These are phyloP conservation scores for Dipteronia dyeriana DNA, from an alignment of 345 rosid genomes.

Conservation along the genomic window DNA sequence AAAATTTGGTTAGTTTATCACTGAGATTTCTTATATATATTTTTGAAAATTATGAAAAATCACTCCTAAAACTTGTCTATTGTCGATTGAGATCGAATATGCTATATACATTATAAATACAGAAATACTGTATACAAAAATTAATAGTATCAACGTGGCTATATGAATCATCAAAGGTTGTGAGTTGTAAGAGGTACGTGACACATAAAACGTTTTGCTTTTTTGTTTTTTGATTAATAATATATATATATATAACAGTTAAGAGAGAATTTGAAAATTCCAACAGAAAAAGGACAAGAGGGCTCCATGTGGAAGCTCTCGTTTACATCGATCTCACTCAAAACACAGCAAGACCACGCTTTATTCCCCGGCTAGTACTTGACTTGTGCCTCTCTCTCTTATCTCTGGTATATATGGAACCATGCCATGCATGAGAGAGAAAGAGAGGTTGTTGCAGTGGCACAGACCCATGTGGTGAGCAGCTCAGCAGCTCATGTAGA, in stretches of 20 bases:
- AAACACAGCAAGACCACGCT: constrained; percentile 35
- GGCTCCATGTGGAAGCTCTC: constrained; percentile 57
- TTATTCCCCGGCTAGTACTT: constrained; percentile 39
- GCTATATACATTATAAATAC: not conserved
- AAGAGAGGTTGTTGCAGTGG: not conserved
- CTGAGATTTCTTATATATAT: not conserved
- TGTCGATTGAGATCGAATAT: too few relatives aligned
- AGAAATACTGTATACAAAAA: not conserved
- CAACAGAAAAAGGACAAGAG: constrained; percentile 75
- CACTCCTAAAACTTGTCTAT: not conserved
- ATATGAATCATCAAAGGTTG: not conserved
- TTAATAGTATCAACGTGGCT: not conserved
- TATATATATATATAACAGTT: not conserved
- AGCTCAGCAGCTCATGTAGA: constrained; percentile 39
- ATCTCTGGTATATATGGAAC: not conserved
- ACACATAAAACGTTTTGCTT: not conserved
- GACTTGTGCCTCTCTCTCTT: not conserved
- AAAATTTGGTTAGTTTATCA: not conserved
- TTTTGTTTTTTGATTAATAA: too few relatives aligned
- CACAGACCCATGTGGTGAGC: constrained; percentile 60
- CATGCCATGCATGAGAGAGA: constrained; percentile 1
- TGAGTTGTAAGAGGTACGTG: not conserved
- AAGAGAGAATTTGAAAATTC: constrained; percentile 50
- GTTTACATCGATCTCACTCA: constrained; percentile 35
- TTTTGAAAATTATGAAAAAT: too few relatives aligned